Conservation (phyloP, 1,139 yeast genomes). For the Geotrichum restrictum region DNA sequence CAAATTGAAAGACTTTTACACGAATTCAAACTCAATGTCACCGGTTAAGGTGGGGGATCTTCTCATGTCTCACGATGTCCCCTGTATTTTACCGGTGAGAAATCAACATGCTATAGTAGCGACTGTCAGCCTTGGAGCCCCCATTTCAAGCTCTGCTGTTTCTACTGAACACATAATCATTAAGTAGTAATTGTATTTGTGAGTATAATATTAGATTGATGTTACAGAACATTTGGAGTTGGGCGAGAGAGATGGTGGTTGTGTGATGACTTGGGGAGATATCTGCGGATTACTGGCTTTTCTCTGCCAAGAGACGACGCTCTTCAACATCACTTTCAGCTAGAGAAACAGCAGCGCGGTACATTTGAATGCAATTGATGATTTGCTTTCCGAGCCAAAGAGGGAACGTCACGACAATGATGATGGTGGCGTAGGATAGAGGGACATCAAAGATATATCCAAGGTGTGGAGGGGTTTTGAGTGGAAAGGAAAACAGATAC, state of each 20-base stretch:
- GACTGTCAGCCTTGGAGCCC: slow-evolving; percentile 6
- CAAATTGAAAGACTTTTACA: too few relatives aligned
- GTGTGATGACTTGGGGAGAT: not conserved
- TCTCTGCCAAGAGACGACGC: slow-evolving; percentile 33
- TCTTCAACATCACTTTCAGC: slow-evolving; percentile 78
- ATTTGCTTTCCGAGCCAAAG: slow-evolving; percentile 88
- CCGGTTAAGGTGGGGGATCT: slow-evolving; percentile 4
- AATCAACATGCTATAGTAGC: slow-evolving; percentile 2
- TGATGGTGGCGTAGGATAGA: slow-evolving; percentile 61
- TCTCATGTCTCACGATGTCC: not conserved
- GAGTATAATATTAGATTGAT: not conserved
- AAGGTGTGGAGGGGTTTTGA: slow-evolving; percentile 41
- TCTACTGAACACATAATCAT: slow-evolving; percentile 3
- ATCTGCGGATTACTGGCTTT: slow-evolving; percentile 16
- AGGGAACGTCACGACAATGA: slow-evolving; percentile 68
- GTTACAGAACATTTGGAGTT: not conserved
- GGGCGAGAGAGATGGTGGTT: not conserved
- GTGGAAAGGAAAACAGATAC: slow-evolving; percentile 69
- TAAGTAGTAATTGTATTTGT: not conserved
- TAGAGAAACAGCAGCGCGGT: slow-evolving; percentile 74
- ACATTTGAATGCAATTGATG: slow-evolving; percentile 83
- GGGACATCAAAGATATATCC: slow-evolving; percentile 45
- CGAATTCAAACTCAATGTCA: too few relatives aligned
- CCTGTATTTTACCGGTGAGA: slow-evolving; percentile 13
- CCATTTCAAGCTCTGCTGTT: slow-evolving; percentile 3